Conservation (phyloP, 768 basidiomycete species). For the Kwoniella sp. region DNA sequence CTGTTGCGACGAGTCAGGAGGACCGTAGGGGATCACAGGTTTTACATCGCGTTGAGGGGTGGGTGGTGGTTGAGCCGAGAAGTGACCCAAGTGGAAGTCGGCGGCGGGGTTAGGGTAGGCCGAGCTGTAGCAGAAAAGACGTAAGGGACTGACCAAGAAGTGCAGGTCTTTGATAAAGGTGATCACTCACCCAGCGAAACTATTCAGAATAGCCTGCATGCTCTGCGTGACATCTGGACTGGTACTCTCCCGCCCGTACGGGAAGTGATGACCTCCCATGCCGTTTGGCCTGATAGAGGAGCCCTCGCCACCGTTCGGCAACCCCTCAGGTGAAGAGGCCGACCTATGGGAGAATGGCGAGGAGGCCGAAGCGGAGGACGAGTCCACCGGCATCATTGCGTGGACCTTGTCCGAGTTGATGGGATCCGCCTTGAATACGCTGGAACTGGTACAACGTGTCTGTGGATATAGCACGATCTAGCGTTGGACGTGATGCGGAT, state of each 20-base stretch:
- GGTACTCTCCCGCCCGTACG: background rate
- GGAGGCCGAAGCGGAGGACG: constrained; percentile 26
- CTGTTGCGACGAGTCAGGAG: too few species aligned
- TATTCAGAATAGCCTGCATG: constrained; percentile 16
- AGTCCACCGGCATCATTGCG: constrained; percentile 22
- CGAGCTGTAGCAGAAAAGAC: background rate
- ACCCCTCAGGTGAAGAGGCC: constrained; percentile 24
- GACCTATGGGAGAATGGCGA: constrained; percentile 28
- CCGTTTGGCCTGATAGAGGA: background rate
- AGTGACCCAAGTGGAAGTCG: background rate
- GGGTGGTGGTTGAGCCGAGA: background rate
- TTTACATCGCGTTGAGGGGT: constrained; percentile 9
- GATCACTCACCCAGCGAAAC: constrained; percentile 16
- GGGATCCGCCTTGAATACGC: too few species aligned
- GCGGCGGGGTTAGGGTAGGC: constrained; percentile 1
- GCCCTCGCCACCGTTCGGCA: constrained; percentile 4
- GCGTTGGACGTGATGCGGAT: too few species aligned
- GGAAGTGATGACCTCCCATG: constrained; percentile 4
- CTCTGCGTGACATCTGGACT: constrained; percentile 20
- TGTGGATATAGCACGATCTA: background rate
- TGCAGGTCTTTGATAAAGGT: too few species aligned
- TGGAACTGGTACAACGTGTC: background rate
- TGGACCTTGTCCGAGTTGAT: background rate
- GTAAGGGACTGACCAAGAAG: too few species aligned
- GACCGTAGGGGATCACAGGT: constrained; percentile 6